phyloP scores from a whole-genome alignment of 2,329 filamentous ascomycete species.

The Penicillium brevicompactum region DNA sequence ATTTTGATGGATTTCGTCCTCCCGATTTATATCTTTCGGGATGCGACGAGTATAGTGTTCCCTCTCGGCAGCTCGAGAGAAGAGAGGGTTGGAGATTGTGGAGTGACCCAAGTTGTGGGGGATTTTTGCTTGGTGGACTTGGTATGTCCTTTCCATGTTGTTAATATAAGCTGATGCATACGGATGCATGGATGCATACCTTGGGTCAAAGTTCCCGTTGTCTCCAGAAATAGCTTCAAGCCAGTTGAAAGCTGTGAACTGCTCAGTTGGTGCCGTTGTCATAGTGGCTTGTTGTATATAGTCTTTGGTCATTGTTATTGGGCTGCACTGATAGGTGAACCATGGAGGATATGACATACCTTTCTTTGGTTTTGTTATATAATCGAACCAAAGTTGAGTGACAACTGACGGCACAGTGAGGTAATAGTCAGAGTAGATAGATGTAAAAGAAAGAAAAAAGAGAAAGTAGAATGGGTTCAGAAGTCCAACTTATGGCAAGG shows the following conservation, averaged over 20 bases:
- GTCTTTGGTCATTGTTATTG: not conserved
- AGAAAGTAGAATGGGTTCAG: not conserved
- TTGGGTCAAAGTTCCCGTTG: not conserved
- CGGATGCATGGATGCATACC: not conserved
- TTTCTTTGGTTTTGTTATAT: not conserved
- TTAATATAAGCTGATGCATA: not conserved
- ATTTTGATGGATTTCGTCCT: not conserved
- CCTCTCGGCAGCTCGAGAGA: not conserved
- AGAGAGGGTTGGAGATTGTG: not conserved
- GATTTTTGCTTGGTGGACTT: not conserved
- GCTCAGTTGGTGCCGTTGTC: not conserved
- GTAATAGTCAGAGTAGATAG: not conserved
- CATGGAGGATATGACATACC: not conserved
- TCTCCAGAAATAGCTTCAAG: not conserved
- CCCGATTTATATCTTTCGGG: not conserved
- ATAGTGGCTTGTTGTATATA: slow-evolving; percentile 3
- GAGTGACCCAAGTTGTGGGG: not conserved
- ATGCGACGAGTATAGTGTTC: not conserved
- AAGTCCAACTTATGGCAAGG: not conserved
- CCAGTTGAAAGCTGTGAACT: not conserved
- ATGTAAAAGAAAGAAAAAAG: slow-evolving; percentile 1
- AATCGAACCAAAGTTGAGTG: not conserved
- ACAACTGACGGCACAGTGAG: not conserved
- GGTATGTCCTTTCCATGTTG: not conserved
- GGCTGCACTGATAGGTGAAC: not conserved